A percentile compares a stretch with the other conserved stretches of the same genome.
Conservation (phyloP, 768 basidiomycete genomes). For the Hericium rajendrae region DNA sequence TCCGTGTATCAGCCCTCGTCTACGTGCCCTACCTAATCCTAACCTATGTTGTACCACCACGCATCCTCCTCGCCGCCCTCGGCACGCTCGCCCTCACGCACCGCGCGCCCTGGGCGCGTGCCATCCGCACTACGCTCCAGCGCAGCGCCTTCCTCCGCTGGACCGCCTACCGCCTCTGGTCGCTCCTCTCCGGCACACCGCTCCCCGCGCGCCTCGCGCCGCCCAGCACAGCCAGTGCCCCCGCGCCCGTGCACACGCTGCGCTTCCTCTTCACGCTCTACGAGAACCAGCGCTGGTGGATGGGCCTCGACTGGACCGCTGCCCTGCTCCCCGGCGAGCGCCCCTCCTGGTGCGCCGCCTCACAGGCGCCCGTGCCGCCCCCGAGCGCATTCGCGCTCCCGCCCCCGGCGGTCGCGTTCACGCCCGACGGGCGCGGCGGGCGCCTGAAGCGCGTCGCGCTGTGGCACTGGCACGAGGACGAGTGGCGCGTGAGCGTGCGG, state of each 20-base stretch:
- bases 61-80: constrained; percentile 45
- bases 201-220: constrained; percentile 29
- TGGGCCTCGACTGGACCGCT: constrained; percentile 93
- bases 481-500: constrained; percentile 73
- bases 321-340: constrained; percentile 85
- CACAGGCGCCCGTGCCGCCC: constrained; percentile 53
- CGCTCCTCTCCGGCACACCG: constrained; percentile 45
- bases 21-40: constrained; percentile 61
- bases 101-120: constrained; percentile 58
- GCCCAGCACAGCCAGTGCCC: constrained; percentile 22
- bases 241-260: constrained; percentile 18
- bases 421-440: constrained; percentile 31
- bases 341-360: constrained; percentile 70
- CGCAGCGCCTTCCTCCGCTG: constrained; percentile 64
- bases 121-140: constrained; percentile 46
- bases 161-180: constrained; percentile 41
- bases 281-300: constrained; percentile 97
- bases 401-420: constrained; percentile 46
- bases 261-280: constrained; percentile 85
- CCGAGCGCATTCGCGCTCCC: constrained; percentile 64
- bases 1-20: constrained; percentile 47
- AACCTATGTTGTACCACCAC: constrained; percentile 52
- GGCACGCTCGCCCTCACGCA: constrained; percentile 53
- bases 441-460: constrained; percentile 61
- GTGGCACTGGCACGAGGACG: constrained; percentile 88